Evolutionary conservation across 306 rosid genomes (phyloP), one percentile per base, ranked within the genome.

Genomic region (Gynostemma pentaphyllum): DNA sequence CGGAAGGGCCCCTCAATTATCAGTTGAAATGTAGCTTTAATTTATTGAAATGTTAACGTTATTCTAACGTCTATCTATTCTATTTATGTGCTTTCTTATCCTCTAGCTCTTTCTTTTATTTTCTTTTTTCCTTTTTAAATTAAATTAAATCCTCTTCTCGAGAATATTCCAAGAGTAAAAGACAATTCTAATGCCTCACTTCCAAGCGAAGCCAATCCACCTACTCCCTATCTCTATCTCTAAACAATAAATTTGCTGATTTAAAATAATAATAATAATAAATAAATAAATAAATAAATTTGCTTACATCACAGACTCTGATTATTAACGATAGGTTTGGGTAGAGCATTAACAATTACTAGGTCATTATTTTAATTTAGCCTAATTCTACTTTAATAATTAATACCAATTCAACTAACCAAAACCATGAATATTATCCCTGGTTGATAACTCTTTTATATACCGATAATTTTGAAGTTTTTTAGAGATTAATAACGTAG

Each of bases 121-220:
- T 4, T 19, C 21, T 2, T 5, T 47, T 47, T 47, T 47, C 9
- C 9, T 23, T 29, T 8, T 29, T 0, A 2, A 53, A 36, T n/a
- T 15, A 19, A 52, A 24, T 28, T 53, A n/a, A n/a, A n/a, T n/a
- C n/a, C n/a, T n/a, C 30, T 16, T 9, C 2, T 4, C 19, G 0
- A 0, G 28, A 56, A 36, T 59, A 59, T 36, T 59, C 18, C 11
- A 34, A 19, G 18, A 11, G 64, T 37, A 59, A 59, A 59, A 36
- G 64, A 36, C 64, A 36, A 59, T 37, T 59, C 1, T 59, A 37
- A 46, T 19, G 46, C 64, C 45, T 59, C 11, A 22, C 21, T 59
- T n/a, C n/a, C n/a, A n/a, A n/a, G n/a, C n/a, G n/a, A n/a, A n/a
- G 29, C 37, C 64, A 59, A 37, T 36, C 46, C 63, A 45, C 34